A percentile compares a stretch with the other conserved stretches of the same genome.
phyloP scores from a whole-genome alignment of 768 basidiomycete genomes.

The Collybia sp. region DNA sequence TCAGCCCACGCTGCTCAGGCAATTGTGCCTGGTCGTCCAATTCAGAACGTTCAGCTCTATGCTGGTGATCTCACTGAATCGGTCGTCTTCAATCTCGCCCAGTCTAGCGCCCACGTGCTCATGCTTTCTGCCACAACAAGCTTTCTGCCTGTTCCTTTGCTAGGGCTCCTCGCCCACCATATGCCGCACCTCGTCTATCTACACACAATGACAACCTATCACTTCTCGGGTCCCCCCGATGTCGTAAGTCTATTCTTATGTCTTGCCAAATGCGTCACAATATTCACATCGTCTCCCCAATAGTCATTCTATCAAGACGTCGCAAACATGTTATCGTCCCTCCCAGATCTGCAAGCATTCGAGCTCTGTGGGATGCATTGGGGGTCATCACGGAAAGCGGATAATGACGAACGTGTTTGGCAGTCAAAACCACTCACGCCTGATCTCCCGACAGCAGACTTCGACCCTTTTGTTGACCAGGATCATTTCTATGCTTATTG shows the following conservation, averaged over 20 bases:
- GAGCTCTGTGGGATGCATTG: conserved; percentile 78
- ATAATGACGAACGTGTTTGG: conserved; percentile 44
- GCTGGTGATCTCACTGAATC: conserved; percentile 56
- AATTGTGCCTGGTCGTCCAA: conserved; percentile 63
- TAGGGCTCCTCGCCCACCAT: conserved; percentile 49
- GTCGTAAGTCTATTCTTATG: conserved; percentile 34
- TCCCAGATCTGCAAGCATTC: conserved; percentile 60
- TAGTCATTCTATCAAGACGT: conserved; percentile 65
- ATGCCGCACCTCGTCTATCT: conserved; percentile 63
- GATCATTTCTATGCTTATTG: too few relatives aligned
- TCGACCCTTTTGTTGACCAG: too few relatives aligned
- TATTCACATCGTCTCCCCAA: conserved; percentile 15
- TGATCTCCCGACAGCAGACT: too few relatives aligned
- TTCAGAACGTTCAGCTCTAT: conserved; percentile 57
- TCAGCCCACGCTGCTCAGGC: conserved; percentile 49
- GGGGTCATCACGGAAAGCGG: conserved; percentile 47
- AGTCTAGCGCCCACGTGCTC: conserved; percentile 44
- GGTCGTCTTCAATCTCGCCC: conserved; percentile 46
- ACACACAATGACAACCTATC: conserved; percentile 57
- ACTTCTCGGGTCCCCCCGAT: conserved; percentile 44
- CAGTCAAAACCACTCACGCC: conserved; percentile 40
- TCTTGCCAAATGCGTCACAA: conserved; percentile 6
- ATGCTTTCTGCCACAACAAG: conserved; percentile 58
- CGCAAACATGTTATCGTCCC: conserved; percentile 48
- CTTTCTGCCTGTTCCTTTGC: conserved; percentile 50